These are phyloP conservation scores for Candida awuae DNA, from an alignment of 805 yeast species.

Conservation along the genomic window DNA sequence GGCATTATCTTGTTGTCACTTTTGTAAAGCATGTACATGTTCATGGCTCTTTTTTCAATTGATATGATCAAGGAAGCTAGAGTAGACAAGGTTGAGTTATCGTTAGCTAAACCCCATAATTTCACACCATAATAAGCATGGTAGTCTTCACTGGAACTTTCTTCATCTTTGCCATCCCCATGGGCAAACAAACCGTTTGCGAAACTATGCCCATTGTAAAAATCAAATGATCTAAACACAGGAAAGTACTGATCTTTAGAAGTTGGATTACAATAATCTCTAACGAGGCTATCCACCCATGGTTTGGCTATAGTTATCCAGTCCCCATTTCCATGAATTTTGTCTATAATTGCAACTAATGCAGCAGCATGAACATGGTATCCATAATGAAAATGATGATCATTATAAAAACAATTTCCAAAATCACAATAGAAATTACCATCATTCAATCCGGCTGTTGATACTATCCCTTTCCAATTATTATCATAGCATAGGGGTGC, in stretches of 20 bases:
- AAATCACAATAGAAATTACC: slow-evolving; percentile 39
- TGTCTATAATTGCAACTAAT: slow-evolving; percentile 60
- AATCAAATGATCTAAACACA: slow-evolving; percentile 57
- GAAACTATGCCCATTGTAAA: slow-evolving; percentile 69
- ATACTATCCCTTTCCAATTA: slow-evolving; percentile 70
- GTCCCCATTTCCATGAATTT: slow-evolving; percentile 36
- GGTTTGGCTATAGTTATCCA: slow-evolving; percentile 43
- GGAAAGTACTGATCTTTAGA: slow-evolving; percentile 50
- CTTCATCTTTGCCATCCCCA: slow-evolving; percentile 67
- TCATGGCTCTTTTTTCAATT: slow-evolving; percentile 46
- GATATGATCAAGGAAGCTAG: slow-evolving; percentile 54
- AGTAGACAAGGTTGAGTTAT: slow-evolving; percentile 43
- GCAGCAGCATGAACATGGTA: slow-evolving; percentile 82
- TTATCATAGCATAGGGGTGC: slow-evolving; percentile 73
- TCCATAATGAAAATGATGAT: slow-evolving; percentile 85
- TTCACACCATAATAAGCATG: slow-evolving; percentile 62
- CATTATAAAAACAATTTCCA: slow-evolving; percentile 74
- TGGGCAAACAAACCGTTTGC: slow-evolving; percentile 59
- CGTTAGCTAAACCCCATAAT: slow-evolving; percentile 56
- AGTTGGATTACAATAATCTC: slow-evolving; percentile 64
- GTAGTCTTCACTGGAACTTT: slow-evolving; percentile 64
- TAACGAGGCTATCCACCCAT: slow-evolving; percentile 53
- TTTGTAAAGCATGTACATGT: slow-evolving; percentile 43
- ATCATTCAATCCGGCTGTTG: slow-evolving; percentile 45
- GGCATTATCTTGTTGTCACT: slow-evolving; percentile 47